Conservation (phyloP, 1,139 yeast species). For the Yamadazyma membranifaciens region DNA sequence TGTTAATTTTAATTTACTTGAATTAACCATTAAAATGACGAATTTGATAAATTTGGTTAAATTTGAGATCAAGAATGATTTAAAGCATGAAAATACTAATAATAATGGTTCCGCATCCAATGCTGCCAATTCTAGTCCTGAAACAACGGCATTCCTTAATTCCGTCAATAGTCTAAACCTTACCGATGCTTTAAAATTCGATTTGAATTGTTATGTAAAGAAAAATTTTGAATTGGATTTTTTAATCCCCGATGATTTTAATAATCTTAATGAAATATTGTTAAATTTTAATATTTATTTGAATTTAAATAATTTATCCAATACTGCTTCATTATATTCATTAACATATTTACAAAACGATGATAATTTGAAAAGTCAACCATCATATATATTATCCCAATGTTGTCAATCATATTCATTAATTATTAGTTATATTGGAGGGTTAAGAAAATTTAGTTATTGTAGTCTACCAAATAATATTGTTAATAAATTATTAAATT, state of each 20-base stretch:
- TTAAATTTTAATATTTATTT: conserved; percentile 38
- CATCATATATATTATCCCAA: conserved; percentile 35
- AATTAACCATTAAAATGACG: conserved; percentile 41
- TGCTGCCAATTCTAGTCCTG: too few species aligned
- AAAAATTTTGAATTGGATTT: conserved; percentile 39
- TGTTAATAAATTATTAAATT: conserved; percentile 24
- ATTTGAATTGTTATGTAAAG: conserved; percentile 30
- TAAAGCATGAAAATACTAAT: conserved; percentile 3
- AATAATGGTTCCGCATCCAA: neutral
- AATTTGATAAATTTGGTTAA: conserved; percentile 23
- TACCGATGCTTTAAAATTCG: conserved; percentile 23
- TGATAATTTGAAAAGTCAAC: conserved; percentile 21
- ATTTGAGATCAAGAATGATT: conserved; percentile 15
- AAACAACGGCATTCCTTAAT: too few species aligned
- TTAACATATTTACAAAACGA: conserved; percentile 23
- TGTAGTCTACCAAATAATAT: conserved; percentile 38
- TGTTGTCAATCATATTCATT: conserved; percentile 24
- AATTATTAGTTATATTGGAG: conserved; percentile 40
- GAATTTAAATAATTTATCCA: conserved; percentile 24
- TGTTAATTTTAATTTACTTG: conserved; percentile 61
- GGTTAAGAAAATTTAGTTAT: conserved; percentile 41
- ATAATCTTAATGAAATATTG: conserved; percentile 32
- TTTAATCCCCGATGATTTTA: conserved; percentile 37
- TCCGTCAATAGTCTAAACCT: conserved; percentile 3
- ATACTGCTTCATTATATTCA: conserved; percentile 10